Evolutionary conservation across 2,329 filamentous ascomycete genomes (phyloP), one percentile per base, ranked within the genome.

Genomic region (Claviceps sp.): DNA sequence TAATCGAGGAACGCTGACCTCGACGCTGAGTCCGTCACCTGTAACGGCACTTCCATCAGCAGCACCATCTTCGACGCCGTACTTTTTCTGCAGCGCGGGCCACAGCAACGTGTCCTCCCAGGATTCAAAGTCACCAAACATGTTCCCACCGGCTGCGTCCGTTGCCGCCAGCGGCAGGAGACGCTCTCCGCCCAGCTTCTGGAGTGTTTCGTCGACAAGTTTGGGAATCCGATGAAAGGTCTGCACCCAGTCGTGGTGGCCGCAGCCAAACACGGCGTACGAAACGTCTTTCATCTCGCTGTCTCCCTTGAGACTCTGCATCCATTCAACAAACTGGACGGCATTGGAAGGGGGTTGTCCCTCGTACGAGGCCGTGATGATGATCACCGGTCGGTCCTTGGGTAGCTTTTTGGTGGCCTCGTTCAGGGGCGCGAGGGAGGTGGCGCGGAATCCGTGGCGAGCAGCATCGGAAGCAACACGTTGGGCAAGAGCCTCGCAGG

Each of bases 261-360:
- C 86, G 51, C 82, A 84, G 1, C 83, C 85, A 62, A 86, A 90
- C 3, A 88, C 78, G 1, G 83, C 76, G 61, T 82, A 89, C 1
- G 75, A 70, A 0, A 84, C 75, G 7, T 72, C 75, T 8, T 77
- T 68, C 22, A 86, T 62, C 49, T 75, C 70, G 3, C 74, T 67
- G 8, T 40, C 9, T 13, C 67, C 72, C 52, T 75, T 69, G 11
- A 77, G 67, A 13, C 60, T 69, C 56, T 80, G 72, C 5, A 89
- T 64, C 85, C 85, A 89, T 18, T 74, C 69, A 24, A 83, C 75
- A 59, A 89, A 89, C 48, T 79, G 74, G 0, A 70, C 73, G 0
- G 85, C 86, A 55, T 90, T 89, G 55, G 87, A 83, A 0, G 85
- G 79, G 0, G 86, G 82, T 51, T 86, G 74, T 0, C 86, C 86